Conservation (phyloP, 2,329 filamentous ascomycete species). For the Colletotrichum magnum region DNA sequence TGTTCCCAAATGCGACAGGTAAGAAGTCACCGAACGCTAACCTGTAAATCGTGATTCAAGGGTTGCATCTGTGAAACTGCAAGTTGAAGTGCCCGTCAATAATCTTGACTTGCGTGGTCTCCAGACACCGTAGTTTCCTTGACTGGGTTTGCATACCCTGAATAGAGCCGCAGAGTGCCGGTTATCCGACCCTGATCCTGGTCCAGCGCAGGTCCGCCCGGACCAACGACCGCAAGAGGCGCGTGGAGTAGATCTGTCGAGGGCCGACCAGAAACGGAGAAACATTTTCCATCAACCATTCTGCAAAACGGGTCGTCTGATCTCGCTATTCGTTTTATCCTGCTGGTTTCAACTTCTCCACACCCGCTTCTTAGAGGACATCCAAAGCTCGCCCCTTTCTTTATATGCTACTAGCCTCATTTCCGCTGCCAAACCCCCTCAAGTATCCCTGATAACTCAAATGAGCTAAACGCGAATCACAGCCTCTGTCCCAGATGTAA, state of each 20-base stretch:
- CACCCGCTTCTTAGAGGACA: neutral
- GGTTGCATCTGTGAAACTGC: no score
- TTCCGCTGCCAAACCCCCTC: slow-evolving; percentile 10
- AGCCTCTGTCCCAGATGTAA: neutral
- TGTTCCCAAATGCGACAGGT: no score
- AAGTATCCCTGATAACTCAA: slow-evolving; percentile 18
- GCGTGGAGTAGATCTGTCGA: slow-evolving; percentile 2
- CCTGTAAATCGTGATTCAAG: no score
- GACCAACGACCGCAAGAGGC: slow-evolving; percentile 3
- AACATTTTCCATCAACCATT: slow-evolving; percentile 25
- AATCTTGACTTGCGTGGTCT: neutral
- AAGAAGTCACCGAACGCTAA: no score
- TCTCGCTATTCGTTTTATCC: slow-evolving; percentile 7
- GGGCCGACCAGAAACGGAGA: slow-evolving; percentile 9
- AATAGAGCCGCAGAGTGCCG: slow-evolving; percentile 20
- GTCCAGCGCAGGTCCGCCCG: slow-evolving; percentile 3
- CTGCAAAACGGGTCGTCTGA: slow-evolving; percentile 3
- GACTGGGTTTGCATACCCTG: neutral
- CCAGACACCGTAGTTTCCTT: neutral
- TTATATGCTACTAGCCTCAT: slow-evolving; percentile 24
- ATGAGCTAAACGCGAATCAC: neutral
- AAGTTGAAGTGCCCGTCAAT: no score
- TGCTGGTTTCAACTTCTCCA: slow-evolving; percentile 1
- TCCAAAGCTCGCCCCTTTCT: neutral
- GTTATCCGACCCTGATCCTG: slow-evolving; percentile 23